A percentile compares a stretch with the other conserved stretches of the same genome.
Conservation (phyloP, 2,329 filamentous ascomycete species). For the Aspergillus tubingensis region DNA sequence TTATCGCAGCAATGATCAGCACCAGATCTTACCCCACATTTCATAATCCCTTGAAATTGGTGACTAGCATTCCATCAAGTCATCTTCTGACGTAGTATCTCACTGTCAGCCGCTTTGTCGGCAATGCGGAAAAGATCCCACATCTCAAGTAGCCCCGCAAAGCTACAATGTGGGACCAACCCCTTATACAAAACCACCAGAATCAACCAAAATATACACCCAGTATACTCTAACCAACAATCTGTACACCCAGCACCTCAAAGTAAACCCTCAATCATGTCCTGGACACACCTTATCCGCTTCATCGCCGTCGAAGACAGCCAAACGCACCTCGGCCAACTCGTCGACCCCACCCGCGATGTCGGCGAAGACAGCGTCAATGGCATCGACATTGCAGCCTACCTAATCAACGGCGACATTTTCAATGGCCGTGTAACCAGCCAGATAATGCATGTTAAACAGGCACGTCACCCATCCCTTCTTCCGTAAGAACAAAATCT, state of each 20-base stretch:
- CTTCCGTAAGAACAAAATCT: too few relatives aligned
- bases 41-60: too few relatives aligned
- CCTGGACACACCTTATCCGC: background rate
- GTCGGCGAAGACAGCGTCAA: background rate
- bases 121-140: too few relatives aligned
- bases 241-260: background rate
- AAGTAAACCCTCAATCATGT: background rate
- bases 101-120: too few relatives aligned
- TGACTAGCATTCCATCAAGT: too few relatives aligned
- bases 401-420: background rate
- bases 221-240: too few relatives aligned
- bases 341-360: slow-evolving; percentile 1
- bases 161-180: background rate
- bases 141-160: background rate
- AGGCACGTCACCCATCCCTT: too few relatives aligned
- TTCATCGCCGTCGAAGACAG: slow-evolving; percentile 4
- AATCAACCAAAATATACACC: too few relatives aligned
- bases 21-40: too few relatives aligned
- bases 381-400: background rate
- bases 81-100: too few relatives aligned
- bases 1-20: too few relatives aligned
- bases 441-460: background rate
- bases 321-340: background rate
- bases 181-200: background rate
- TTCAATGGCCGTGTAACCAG: background rate